Conservation (phyloP, 2,329 filamentous ascomycete genomes). For the Hypoxylon sp. region DNA sequence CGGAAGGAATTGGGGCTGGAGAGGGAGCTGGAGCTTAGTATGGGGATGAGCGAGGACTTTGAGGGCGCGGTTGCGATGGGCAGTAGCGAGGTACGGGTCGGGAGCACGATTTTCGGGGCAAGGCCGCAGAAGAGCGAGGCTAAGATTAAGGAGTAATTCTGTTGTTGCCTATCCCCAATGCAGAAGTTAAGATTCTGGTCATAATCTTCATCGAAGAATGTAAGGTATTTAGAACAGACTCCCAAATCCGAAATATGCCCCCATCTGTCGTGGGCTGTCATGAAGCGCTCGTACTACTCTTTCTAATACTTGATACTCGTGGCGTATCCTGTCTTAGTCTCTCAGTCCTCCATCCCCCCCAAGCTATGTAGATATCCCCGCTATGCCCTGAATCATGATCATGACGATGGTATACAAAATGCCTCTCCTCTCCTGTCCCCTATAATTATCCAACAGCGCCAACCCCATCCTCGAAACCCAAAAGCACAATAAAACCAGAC, state of each 20-base stretch:
- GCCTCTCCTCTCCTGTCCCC: neutral
- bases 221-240: neutral
- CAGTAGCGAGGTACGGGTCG: constrained; percentile 90
- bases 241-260: neutral
- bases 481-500: neutral
- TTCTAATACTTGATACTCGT: constrained; percentile 6
- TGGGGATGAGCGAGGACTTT: constrained; percentile 99
- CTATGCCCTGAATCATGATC: constrained; percentile 12
- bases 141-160: constrained; percentile 65
- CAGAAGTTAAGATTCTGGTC: neutral
- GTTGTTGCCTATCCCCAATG: neutral
- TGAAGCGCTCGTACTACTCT: constrained; percentile 27
- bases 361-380: constrained; percentile 12
- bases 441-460: neutral
- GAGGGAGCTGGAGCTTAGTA: constrained; percentile 85
- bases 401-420: constrained; percentile 15
- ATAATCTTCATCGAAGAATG: neutral
- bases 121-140: constrained; percentile 85
- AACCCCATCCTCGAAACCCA: neutral
- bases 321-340: neutral
- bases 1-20: constrained; percentile 71
- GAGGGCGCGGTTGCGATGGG: constrained; percentile 88
- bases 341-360: neutral
- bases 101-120: constrained; percentile 93
- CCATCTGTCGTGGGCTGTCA: constrained; percentile 1